Evolutionary conservation across 352 stramenopile genomes (phyloP).

Genomic region (Phytopythium delawarense): DNA sequence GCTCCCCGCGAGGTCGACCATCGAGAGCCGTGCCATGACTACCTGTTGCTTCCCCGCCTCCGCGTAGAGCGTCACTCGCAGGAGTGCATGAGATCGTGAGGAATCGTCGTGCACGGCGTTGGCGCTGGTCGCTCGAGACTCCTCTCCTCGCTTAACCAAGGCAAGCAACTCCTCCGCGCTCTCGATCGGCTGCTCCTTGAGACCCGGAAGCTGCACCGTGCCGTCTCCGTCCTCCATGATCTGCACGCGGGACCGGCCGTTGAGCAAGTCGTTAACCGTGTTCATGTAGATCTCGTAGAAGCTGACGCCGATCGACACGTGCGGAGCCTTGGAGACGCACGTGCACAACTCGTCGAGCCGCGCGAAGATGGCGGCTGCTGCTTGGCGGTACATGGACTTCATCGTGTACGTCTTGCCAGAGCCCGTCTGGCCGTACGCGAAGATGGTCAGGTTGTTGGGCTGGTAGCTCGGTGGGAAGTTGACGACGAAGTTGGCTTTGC

Average conservation of each 20-base stretch:
- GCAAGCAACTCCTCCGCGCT: constrained; percentile 85
- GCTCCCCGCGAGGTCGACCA: constrained; percentile 94
- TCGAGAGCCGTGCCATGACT: constrained; percentile 44
- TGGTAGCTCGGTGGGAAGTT: constrained; percentile 15
- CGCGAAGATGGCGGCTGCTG: constrained; percentile 53
- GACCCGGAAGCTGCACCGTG: constrained; percentile 90
- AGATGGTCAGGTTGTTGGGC: constrained; percentile 81
- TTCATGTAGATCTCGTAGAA: constrained; percentile 98
- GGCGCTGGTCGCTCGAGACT: constrained; percentile 90
- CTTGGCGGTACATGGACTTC: constrained; percentile 70
- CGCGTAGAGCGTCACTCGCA: constrained; percentile 74
- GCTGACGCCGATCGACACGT: constrained; percentile 79
- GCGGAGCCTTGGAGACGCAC: constrained; percentile 3
- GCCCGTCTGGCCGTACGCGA: constrained; percentile 97
- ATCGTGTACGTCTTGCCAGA: constrained; percentile 95
- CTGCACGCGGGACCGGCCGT: constrained; percentile 82
- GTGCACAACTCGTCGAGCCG: constrained; percentile 19
- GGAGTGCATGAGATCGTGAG: constrained; percentile 90
- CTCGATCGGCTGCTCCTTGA: constrained; percentile 82
- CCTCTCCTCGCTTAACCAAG: constrained; percentile 86
- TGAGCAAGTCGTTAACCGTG: constrained; percentile 93
- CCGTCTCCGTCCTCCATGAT: constrained; percentile 92
- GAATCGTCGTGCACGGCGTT: constrained; percentile 94
- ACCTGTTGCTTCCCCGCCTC: constrained; percentile 11
- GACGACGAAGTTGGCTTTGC: constrained; percentile 16